Conservation (phyloP, 768 basidiomycete species). For the Dioszegia aurantiaca region DNA sequence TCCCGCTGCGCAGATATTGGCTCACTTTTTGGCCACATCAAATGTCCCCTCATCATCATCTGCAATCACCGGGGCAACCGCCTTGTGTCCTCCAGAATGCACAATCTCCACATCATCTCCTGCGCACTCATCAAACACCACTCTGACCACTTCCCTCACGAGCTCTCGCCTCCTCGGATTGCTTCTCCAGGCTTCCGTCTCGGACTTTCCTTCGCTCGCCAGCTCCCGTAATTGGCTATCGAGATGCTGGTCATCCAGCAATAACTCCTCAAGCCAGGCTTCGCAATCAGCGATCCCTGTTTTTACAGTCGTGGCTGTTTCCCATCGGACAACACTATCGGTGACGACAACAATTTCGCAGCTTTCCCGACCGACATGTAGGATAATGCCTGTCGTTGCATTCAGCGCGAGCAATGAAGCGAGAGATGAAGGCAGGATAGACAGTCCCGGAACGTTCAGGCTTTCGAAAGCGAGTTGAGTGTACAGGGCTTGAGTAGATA, state of each 20-base stretch:
- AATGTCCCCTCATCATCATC: conserved; percentile 45
- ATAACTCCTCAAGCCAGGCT: conserved; percentile 25
- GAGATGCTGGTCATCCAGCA: conserved; percentile 29
- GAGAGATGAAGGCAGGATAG: conserved; percentile 37
- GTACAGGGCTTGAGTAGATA: conserved; percentile 35
- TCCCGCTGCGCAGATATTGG: not conserved
- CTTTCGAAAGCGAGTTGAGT: conserved; percentile 47
- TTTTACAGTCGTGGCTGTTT: conserved; percentile 34
- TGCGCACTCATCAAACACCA: conserved; percentile 37
- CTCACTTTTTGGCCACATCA: conserved; percentile 50
- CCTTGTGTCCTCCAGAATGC: conserved; percentile 13
- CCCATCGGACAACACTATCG: conserved; percentile 43
- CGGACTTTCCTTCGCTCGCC: conserved; percentile 16
- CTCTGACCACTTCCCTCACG: conserved; percentile 31
- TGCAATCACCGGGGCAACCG: conserved; percentile 9
- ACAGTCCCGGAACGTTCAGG: conserved; percentile 45
- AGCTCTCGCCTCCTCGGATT: conserved; percentile 15
- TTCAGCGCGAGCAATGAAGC: conserved; percentile 46
- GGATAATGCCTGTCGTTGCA: conserved; percentile 39
- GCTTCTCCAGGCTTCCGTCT: not conserved
- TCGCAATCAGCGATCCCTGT: conserved; percentile 43
- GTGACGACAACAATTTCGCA: conserved; percentile 33
- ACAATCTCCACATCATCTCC: conserved; percentile 41
- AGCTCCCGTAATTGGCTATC: conserved; percentile 24
- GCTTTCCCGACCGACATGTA: conserved; percentile 37